These are phyloP conservation scores for Nakazawaea wickerhamii DNA, from an alignment of 805 yeast genomes.

Conservation along the genomic window DNA sequence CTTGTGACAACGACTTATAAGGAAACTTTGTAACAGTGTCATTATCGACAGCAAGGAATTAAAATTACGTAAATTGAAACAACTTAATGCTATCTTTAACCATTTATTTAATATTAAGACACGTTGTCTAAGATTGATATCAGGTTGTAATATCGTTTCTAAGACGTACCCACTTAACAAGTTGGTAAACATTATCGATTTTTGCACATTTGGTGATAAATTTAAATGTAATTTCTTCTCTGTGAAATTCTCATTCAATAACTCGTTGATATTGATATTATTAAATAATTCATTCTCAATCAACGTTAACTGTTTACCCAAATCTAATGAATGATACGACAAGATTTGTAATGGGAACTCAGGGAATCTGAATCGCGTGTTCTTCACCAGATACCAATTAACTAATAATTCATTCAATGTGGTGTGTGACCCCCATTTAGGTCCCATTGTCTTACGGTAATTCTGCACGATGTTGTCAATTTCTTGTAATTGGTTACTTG, in stretches of 20 bases:
- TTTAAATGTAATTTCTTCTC: constrained; percentile 53
- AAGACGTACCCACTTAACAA: constrained; percentile 65
- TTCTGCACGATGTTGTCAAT: not conserved
- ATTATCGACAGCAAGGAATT: constrained; percentile 76
- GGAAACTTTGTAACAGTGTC: constrained; percentile 69
- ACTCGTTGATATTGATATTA: constrained; percentile 57
- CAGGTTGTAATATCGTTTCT: constrained; percentile 59
- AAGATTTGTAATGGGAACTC: constrained; percentile 47
- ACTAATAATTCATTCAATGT: constrained; percentile 32
- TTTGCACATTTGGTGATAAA: constrained; percentile 58
- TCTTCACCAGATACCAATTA: constrained; percentile 46
- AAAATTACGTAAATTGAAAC: constrained; percentile 68
- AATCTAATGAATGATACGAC: constrained; percentile 63
- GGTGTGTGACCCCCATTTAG: constrained; percentile 15
- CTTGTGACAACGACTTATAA: constrained; percentile 54
- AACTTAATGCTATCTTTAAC: constrained; percentile 69
- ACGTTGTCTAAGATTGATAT: constrained; percentile 42
- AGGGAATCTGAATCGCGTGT: constrained; percentile 52
- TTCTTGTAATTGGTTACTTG: constrained; percentile 6
- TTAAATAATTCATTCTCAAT: constrained; percentile 67
- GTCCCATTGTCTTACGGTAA: constrained; percentile 5
- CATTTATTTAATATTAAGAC: constrained; percentile 56
- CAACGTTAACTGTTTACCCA: constrained; percentile 71
- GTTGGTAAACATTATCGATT: constrained; percentile 63
- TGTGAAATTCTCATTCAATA: constrained; percentile 59